Percentiles rank a stretch among this genome's conserved stretches.
phyloP scores from a whole-genome alignment of 2,329 filamentous ascomycete species.

The Aureobasidium pullulans region DNA sequence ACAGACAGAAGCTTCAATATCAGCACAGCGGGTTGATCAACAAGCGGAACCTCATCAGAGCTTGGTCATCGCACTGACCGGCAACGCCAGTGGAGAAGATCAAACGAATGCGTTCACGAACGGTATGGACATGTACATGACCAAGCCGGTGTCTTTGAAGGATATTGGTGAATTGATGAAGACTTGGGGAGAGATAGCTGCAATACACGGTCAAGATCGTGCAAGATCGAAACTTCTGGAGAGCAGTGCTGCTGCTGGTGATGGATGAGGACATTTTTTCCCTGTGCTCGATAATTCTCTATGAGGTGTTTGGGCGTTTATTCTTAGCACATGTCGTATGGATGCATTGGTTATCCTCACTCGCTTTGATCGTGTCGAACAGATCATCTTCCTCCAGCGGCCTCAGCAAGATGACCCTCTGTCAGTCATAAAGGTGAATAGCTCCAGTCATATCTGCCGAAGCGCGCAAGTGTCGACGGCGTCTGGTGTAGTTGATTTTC shows the following conservation, averaged over 20 bases:
- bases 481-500: too few relatives aligned
- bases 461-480: too few relatives aligned
- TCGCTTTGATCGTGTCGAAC: too few relatives aligned
- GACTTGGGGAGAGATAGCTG: conserved; percentile 28
- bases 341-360: too few relatives aligned
- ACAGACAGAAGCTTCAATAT: conserved; percentile 20
- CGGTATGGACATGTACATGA: conserved; percentile 28
- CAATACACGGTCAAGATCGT: background rate
- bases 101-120: conserved; percentile 23
- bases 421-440: too few relatives aligned
- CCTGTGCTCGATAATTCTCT: background rate
- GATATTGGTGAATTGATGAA: conserved; percentile 30
- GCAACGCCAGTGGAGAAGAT: conserved; percentile 19
- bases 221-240: conserved; percentile 1
- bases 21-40: conserved; percentile 21
- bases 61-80: conserved; percentile 21
- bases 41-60: conserved; percentile 4
- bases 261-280: background rate
- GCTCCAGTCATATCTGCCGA: too few relatives aligned
- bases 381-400: too few relatives aligned
- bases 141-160: conserved; percentile 26
- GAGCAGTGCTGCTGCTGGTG: background rate
- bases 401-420: too few relatives aligned
- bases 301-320: too few relatives aligned
- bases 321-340: too few relatives aligned